Evolutionary conservation across 352 stramenopile genomes (phyloP).

Genomic region (Phytophthora constricta): DNA sequence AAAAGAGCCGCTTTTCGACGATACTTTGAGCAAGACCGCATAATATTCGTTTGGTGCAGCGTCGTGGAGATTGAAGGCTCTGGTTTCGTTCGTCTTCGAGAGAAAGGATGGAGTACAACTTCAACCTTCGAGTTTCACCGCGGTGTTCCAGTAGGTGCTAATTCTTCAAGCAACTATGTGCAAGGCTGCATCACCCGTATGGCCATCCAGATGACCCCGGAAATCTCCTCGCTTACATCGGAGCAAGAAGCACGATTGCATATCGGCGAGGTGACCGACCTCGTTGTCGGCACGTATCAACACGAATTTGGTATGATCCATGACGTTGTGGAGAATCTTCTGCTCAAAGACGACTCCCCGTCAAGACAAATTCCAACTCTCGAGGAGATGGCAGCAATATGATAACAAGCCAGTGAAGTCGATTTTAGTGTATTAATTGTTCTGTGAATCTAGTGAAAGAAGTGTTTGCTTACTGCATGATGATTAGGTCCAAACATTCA

Average conservation of each 20-base stretch:
- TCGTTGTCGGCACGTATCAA: constrained; percentile 34
- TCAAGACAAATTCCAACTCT: background rate
- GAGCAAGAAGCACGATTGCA: constrained; percentile 30
- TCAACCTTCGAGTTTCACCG: constrained; percentile 39
- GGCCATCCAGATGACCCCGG: constrained; percentile 33
- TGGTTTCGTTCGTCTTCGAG: constrained; percentile 31
- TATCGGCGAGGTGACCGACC: constrained; percentile 34
- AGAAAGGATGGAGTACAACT: constrained; percentile 37
- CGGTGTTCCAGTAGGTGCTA: constrained; percentile 10
- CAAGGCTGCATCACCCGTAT: constrained; percentile 26
- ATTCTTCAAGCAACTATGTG: constrained; percentile 17
- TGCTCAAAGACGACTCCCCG: constrained; percentile 8
- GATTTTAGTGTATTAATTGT: background rate
- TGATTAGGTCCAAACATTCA: no score
- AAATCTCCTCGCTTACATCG: constrained; percentile 26
- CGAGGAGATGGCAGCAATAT: background rate
- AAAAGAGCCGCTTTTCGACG: constrained; percentile 33
- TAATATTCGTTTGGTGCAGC: constrained; percentile 41
- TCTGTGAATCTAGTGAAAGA: no score
- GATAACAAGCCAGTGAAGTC: background rate
- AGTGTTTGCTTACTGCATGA: no score
- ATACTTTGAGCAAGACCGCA: constrained; percentile 28
- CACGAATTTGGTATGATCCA: constrained; percentile 28
- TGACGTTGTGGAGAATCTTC: constrained; percentile 25
- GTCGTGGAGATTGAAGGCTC: constrained; percentile 38